A percentile compares a stretch with the other conserved stretches of the same genome.
phyloP scores from a whole-genome alignment of 2,329 filamentous ascomycete genomes.

The Pseudofabraea citricarpa region DNA sequence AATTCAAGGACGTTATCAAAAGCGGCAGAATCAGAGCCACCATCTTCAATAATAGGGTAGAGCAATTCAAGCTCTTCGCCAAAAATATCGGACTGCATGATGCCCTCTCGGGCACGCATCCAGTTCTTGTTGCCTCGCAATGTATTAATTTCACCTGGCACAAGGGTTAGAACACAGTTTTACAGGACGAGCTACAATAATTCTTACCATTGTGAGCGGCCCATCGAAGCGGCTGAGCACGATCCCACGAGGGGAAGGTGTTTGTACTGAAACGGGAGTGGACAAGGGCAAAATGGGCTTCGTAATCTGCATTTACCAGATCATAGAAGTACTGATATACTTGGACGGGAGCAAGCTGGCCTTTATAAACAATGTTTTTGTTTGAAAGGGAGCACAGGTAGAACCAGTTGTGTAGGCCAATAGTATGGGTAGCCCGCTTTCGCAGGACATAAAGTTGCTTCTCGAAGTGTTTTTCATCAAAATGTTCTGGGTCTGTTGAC shows the following conservation, averaged over 20 bases:
- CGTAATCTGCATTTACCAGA: constrained; percentile 92
- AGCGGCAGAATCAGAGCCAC: constrained; percentile 91
- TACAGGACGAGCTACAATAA: not conserved
- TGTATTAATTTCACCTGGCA: constrained; percentile 82
- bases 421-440: constrained; percentile 91
- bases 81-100: constrained; percentile 89
- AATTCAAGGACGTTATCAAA: constrained; percentile 97
- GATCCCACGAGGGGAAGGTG: constrained; percentile 97
- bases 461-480: constrained; percentile 84
- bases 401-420: constrained; percentile 97
- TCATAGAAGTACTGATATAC: constrained; percentile 99
- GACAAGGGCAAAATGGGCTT: constrained; percentile 93
- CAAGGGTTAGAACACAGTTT: constrained; percentile 19
- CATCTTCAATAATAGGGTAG: constrained; percentile 94
- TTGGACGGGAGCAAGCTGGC: constrained; percentile 87
- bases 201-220: constrained; percentile 83
- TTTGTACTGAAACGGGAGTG: constrained; percentile 98
- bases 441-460: constrained; percentile 89
- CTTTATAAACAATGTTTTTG: constrained; percentile 99
- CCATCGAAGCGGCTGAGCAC: constrained; percentile 93
- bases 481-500: constrained; percentile 70
- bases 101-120: constrained; percentile 96
- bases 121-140: constrained; percentile 98
- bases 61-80: constrained; percentile 85
- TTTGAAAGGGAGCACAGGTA: constrained; percentile 93